A percentile compares a stretch with the other conserved stretches of the same genome.
Conservation (phyloP, 129 eudicot species). For the Sambucus nigra region DNA sequence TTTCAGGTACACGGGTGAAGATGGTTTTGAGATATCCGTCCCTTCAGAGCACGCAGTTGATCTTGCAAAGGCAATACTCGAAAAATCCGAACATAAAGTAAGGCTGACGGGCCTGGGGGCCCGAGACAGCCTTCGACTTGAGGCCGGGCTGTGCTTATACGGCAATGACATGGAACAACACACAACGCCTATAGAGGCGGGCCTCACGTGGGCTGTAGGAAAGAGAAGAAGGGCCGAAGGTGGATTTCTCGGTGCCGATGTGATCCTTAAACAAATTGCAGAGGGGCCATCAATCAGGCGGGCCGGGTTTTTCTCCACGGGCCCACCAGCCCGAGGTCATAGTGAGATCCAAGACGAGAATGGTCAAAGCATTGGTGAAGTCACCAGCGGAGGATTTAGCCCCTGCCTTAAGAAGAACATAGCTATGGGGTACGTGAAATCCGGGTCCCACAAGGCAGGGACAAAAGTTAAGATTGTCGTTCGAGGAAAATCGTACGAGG, state of each 20-base stretch:
- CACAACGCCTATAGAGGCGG: conserved; percentile 86
- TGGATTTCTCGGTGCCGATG: conserved; percentile 94
- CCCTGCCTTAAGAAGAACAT: conserved; percentile 98
- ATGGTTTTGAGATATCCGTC: conserved; percentile 94
- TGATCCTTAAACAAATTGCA: conserved; percentile 82
- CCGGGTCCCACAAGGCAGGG: conserved; percentile 85
- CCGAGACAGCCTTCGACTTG: conserved; percentile 94
- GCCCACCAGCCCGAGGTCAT: conserved; percentile 92
- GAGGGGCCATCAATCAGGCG: conserved; percentile 81
- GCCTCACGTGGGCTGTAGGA: conserved; percentile 98
- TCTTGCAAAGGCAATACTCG: conserved; percentile 84
- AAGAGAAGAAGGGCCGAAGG: conserved; percentile 96
- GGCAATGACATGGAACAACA: conserved; percentile 99
- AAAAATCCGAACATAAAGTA: conserved; percentile 86
- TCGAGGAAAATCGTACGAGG: conserved; percentile 76
- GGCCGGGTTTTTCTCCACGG: conserved; percentile 66
- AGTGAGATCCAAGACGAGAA: conserved; percentile 81
- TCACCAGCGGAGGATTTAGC: conserved; percentile 96
- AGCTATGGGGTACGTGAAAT: conserved; percentile 96
- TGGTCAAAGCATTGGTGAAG: conserved; percentile 77
- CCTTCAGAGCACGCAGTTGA: conserved; percentile 84
- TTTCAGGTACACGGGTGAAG: conserved; percentile 93
- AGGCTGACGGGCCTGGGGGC: conserved; percentile 97
- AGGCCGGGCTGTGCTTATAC: conserved; percentile 87
- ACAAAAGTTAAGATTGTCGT: conserved; percentile 64